Base-by-base conservation (phyloP, 805 yeast genomes). In the Spathaspora gorwiae region DNA sequence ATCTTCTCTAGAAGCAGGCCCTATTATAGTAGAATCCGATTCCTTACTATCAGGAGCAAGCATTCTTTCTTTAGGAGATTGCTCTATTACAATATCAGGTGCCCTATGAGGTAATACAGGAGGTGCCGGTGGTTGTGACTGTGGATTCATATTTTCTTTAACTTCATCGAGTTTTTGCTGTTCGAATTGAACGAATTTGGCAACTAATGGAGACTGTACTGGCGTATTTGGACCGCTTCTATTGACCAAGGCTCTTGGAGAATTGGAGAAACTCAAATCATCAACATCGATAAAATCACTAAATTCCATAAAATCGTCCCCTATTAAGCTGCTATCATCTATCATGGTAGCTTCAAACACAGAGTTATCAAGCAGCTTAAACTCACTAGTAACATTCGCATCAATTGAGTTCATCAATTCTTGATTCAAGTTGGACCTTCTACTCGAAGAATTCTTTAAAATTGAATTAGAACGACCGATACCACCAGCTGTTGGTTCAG, bases 271-370 rank as follows among this genome's bases (percentile, higher is more conserved):
- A 51, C 62, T 61, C 47, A 68, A 57, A 47, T 67, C 57, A 29
- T 69, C 75, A 26, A 64, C 60, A 50, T 70, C 72, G 42, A 71
- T 64, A 47, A 60, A 70, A 43, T 70, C 73, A 32, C 67, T 57
- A 44, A 70, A 71, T 46, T 70, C 75, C 47, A 68, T 61, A n/a
- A 70, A 60, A 38, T 69, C 72, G 29, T 50, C 50, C 41, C 45
- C 53, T 35, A 55, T 53, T 11, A 29, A 3, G 9, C 32, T 29
- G 7, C 47, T 54, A 12, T 48, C 47, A 12, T 37, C 29, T 26
- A 29, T 44, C 11, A 46, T 45, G 11, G 27, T 35, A 9, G 10
- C 2, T 24, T 35, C n/a, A 9, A 35, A 10, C 37, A 9, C 37
- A 35, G 26, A 35, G 19, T 29, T 29, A 27, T 29, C 41, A 27